Percentiles rank a stretch among this genome's conserved stretches.
phyloP scores from a whole-genome alignment of 2,329 filamentous ascomycete species.

The Epichloe festucae region DNA sequence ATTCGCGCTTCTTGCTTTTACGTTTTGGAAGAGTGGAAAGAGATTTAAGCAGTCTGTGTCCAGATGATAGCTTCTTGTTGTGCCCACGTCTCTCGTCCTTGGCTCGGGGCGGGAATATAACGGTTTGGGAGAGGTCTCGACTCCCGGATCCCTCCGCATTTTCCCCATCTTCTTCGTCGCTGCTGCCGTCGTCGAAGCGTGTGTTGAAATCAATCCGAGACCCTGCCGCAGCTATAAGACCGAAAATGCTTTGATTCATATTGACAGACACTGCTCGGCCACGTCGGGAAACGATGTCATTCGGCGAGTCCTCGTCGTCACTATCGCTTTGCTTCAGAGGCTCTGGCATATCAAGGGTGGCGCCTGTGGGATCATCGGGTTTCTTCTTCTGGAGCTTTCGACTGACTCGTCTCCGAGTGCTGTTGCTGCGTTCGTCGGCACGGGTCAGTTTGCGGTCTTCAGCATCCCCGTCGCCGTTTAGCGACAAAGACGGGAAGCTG shows the following conservation, averaged over 20 bases:
- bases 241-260: conserved; percentile 91
- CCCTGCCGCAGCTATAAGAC: conserved; percentile 78
- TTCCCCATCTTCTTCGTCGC: conserved; percentile 65
- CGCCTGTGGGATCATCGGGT: conserved; percentile 23
- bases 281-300: conserved; percentile 29
- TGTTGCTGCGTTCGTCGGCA: conserved; percentile 22
- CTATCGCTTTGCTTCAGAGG: conserved; percentile 37
- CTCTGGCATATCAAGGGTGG: conserved; percentile 35
- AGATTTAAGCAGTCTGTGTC: conserved; percentile 52
- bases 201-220: conserved; percentile 72
- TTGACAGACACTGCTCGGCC: conserved; percentile 46
- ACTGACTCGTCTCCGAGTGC: conserved; percentile 23
- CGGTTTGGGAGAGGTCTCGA: conserved; percentile 27
- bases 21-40: conserved; percentile 45
- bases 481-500: not conserved
- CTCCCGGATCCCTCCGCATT: conserved; percentile 29
- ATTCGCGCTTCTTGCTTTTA: conserved; percentile 26
- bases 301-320: conserved; percentile 28
- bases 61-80: conserved; percentile 44
- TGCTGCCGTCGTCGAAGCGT: conserved; percentile 66
- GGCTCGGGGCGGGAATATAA: conserved; percentile 22
- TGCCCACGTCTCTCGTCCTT: conserved; percentile 28
- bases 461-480: not conserved
- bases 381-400: conserved; percentile 34
- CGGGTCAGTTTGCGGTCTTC: conserved; percentile 9